Evolutionary conservation across 2,329 filamentous ascomycete genomes (phyloP), one percentile per base, ranked within the genome.

Genomic region (Pseudopithomyces chartarum): DNA sequence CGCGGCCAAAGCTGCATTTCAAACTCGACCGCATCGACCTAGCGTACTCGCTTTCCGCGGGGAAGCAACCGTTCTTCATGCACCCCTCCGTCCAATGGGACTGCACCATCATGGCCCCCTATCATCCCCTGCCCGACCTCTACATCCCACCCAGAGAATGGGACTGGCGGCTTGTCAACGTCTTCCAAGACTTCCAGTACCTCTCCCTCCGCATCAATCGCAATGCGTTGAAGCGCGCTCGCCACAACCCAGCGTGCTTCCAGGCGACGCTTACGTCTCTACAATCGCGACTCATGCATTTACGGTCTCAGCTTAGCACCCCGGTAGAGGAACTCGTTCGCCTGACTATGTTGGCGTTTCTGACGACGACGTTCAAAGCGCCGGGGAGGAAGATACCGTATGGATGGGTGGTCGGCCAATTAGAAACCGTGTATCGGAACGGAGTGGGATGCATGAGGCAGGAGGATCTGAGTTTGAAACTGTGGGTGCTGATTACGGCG

Each of bases 21-120:
- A 63, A 63, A 45, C 49, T 65, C 17, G 63, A 65, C 54, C 51
- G 62, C 5, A 51, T 65, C 42, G 63, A 65, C 43, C 57, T 61
- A 15, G 52, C 57, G 6, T 62, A 55, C 39, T 51, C 53, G 20
- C 57, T 65, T 12, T 56, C 54, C 36, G 52, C 60, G 2, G 62
- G 63, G 13, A 42, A 55, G 17, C 34, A 29, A 15, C 57, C 60
- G 6, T 52, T 47, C 42, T 65, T 65, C 46, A 36, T 57, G 5
- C 55, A 51, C 20, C 46, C 36, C 6, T n/a, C 29, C 10, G 26
- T 55, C 4, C 52, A 47, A 3, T 62, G 60, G 60, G 45, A 48
- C n/a, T 26, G 20, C 40, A 44, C 10, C 23, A 44, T 44, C 22
- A 10, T 20, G 12, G 4, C 40, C 2, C 40, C 40, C 6, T 44